A percentile compares a stretch with the other conserved stretches of the same genome.
These are phyloP conservation scores for Annona cherimola DNA, from an alignment of 164 flowering plant genomes.

Conservation along the genomic window DNA sequence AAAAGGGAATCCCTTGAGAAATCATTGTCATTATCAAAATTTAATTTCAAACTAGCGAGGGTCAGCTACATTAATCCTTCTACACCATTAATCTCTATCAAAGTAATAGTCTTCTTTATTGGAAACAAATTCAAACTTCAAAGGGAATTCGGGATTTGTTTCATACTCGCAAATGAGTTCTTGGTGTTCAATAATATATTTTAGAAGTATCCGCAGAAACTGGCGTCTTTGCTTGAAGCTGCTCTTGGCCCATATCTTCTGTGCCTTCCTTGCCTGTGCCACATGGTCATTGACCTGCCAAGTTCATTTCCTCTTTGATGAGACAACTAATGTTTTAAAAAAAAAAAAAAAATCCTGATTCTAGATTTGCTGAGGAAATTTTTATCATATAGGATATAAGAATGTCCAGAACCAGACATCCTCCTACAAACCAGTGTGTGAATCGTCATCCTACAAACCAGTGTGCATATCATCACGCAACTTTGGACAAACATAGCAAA, in stretches of 20 bases:
- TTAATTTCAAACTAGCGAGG: too few species aligned
- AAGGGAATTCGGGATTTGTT: background rate
- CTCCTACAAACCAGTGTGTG: background rate
- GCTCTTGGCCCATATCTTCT: conserved; percentile 80
- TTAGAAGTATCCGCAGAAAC: conserved; percentile 82
- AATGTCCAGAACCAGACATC: background rate
- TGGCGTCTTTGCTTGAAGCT: conserved; percentile 93
- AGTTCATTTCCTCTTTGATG: background rate
- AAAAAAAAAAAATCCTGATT: background rate
- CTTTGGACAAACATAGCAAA: background rate
- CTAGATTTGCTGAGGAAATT: background rate
- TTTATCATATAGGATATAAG: too few species aligned
- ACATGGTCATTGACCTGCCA: conserved; percentile 84
- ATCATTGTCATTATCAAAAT: too few species aligned
- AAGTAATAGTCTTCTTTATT: background rate
- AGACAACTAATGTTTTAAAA: background rate
- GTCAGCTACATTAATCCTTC: too few species aligned
- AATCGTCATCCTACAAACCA: background rate
- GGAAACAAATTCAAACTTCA: too few species aligned
- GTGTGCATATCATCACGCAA: background rate
- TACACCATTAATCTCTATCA: too few species aligned
- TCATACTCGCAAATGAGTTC: conserved; percentile 97
- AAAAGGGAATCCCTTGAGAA: background rate
- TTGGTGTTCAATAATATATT: conserved; percentile 92
- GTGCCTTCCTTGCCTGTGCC: conserved; percentile 78